Percentiles rank a stretch among this genome's conserved stretches.
These are phyloP conservation scores for Elaeis oleifera DNA, from an alignment of 202 grass and related monocot genomes.

Conservation along the genomic window DNA sequence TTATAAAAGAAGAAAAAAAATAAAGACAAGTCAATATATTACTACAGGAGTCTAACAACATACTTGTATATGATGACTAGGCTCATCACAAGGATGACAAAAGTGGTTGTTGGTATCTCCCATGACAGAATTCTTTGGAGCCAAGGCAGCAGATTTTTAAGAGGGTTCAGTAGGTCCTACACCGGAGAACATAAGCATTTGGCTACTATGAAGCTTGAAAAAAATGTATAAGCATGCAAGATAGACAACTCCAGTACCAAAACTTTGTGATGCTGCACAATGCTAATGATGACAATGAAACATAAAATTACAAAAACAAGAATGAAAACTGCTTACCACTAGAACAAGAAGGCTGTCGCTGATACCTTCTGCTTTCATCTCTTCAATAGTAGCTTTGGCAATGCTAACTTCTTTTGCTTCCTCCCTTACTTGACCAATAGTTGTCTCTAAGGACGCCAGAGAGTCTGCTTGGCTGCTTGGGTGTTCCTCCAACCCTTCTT, in stretches of 20 bases:
- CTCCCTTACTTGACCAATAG: conserved; percentile 60
- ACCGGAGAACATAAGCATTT: neutral
- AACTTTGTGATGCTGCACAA: no score
- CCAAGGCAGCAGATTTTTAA: conserved; percentile 36
- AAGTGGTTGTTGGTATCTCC: conserved; percentile 45
- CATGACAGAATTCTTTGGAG: conserved; percentile 44
- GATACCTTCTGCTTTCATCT: conserved; percentile 72
- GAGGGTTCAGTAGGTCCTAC: conserved; percentile 58
- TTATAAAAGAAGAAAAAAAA: no score
- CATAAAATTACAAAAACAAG: neutral
- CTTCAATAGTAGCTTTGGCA: conserved; percentile 55
- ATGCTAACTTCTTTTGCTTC: conserved; percentile 55
- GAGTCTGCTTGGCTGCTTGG: conserved; percentile 27
- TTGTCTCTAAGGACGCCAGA: conserved; percentile 39
- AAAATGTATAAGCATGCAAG: no score
- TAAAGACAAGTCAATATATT: no score
- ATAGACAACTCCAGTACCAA: no score
- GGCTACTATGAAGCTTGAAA: no score
- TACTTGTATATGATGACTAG: conserved; percentile 76
- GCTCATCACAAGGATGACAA: conserved; percentile 21
- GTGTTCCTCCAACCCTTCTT: conserved; percentile 28
- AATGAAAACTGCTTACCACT: conserved; percentile 31
- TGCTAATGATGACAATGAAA: no score
- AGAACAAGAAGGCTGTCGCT: conserved; percentile 72
- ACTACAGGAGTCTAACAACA: neutral